Evolutionary conservation across 1,139 yeast genomes (phyloP).

Genomic region (Blastobotrys persicus): DNA sequence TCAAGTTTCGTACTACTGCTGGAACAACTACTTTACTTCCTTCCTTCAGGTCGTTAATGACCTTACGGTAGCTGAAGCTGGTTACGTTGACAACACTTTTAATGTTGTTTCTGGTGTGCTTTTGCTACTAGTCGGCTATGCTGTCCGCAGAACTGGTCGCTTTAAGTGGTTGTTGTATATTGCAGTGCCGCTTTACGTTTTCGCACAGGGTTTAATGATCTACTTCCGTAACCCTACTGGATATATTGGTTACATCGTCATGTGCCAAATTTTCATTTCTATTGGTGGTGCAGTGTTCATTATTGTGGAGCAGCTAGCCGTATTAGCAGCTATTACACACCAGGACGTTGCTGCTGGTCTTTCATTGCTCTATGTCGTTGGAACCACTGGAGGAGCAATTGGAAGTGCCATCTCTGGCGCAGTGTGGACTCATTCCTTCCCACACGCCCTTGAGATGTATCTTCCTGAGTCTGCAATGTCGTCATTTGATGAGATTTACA

Average conservation of each 20-base stretch:
- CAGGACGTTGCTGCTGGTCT: slow-evolving; percentile 32
- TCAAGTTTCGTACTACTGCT: slow-evolving; percentile 32
- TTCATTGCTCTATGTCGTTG: slow-evolving; percentile 28
- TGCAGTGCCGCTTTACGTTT: slow-evolving; percentile 34
- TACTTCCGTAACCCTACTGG: slow-evolving; percentile 31
- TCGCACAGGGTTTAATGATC: slow-evolving; percentile 37
- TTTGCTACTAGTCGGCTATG: slow-evolving; percentile 34
- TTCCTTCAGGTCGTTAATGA: slow-evolving; percentile 34
- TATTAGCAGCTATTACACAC: slow-evolving; percentile 28
- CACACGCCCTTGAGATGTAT: slow-evolving; percentile 21
- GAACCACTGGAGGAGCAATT: slow-evolving; percentile 34
- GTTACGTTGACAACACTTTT: slow-evolving; percentile 35
- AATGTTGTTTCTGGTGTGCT: slow-evolving; percentile 34
- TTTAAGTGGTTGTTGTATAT: slow-evolving; percentile 34
- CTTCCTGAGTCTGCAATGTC: slow-evolving; percentile 21
- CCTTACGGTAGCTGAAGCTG: slow-evolving; percentile 28
- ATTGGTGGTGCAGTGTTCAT: slow-evolving; percentile 35
- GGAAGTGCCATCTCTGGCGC: slow-evolving; percentile 36
- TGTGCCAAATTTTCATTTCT: slow-evolving; percentile 39
- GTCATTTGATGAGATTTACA: slow-evolving; percentile 16
- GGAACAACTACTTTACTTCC: slow-evolving; percentile 34
- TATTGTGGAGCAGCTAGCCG: slow-evolving; percentile 34
- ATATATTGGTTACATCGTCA: slow-evolving; percentile 33
- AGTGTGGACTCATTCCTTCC: slow-evolving; percentile 33
- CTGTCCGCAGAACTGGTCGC: slow-evolving; percentile 31